phyloP scores from a whole-genome alignment of 768 basidiomycete genomes.

The Kwoniella mangroviensis region DNA sequence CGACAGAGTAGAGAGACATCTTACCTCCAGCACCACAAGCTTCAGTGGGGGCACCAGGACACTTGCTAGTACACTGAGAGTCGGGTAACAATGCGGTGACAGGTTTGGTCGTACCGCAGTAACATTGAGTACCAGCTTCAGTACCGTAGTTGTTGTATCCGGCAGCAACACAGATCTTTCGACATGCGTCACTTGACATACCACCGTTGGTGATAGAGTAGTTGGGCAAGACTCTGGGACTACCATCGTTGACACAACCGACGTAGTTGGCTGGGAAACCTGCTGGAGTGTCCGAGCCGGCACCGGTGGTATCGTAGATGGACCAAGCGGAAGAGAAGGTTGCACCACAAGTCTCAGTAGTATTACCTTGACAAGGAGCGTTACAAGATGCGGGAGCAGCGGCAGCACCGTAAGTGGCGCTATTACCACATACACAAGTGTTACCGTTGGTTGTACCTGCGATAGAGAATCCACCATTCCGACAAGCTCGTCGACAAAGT shows the following conservation, averaged over 20 bases:
- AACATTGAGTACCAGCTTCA: conserved; percentile 37
- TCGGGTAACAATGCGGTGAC: conserved; percentile 26
- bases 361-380: conserved; percentile 29
- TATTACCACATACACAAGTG: conserved; percentile 46
- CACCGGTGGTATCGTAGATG: conserved; percentile 40
- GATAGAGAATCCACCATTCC: conserved; percentile 32
- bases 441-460: conserved; percentile 41
- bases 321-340: conserved; percentile 22
- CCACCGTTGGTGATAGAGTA: conserved; percentile 17
- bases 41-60: conserved; percentile 32
- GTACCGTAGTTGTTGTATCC: conserved; percentile 36
- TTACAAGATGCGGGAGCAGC: conserved; percentile 24
- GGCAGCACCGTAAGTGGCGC: conserved; percentile 24
- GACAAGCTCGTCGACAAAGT: conserved; percentile 48
- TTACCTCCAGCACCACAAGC: conserved; percentile 35
- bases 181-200: conserved; percentile 32
- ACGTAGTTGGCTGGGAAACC: conserved; percentile 36
- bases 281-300: conserved; percentile 14
- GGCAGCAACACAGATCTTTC: conserved; percentile 30
- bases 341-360: conserved; percentile 37
- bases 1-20: conserved; percentile 31
- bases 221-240: conserved; percentile 25
- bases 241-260: conserved; percentile 32
- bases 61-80: conserved; percentile 33
- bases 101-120: conserved; percentile 36